Evolutionary conservation across 257 asterid species (phyloP), one percentile per base, ranked within the genome.

Genomic region (Fraxinus quadrangulata): DNA sequence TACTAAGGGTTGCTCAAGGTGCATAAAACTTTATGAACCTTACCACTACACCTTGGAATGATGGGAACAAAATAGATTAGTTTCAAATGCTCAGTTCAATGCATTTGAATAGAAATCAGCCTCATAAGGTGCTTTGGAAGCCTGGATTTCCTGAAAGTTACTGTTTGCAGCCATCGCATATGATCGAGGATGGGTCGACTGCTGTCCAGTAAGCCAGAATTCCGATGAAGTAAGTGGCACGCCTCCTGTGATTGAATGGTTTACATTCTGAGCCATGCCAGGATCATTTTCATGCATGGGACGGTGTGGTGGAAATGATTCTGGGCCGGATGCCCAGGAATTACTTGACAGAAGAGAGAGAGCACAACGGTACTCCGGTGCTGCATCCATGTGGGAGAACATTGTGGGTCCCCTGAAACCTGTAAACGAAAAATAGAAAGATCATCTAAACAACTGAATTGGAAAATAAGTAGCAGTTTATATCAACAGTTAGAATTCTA

Each of bases 331-430:
- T 13, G 93, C 90, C 93, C 92, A 90, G 2, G 92, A 84, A 77
- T 82, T 85, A 51, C 84, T 92, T 92, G 97, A 92, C 97, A 92
- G 97, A 92, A 92, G 97, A 92, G 97, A 92, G 97, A 92, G 97
- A 92, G 97, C 97, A 88, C 93, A 89, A 65, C 86, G 81, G 81
- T 80, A 85, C 28, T 87, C 93, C 39, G 86, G 88, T 86, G 92
- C 87, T 79, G 91, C 88, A 86, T 87, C 93, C 80, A 82, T 28
- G 81, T 74, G 86, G 77, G 87, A 67, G 71, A 82, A 42, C 40
- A 84, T 80, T 49, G 77, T 75, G 69, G 92, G 76, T 80, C 90
- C 92, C 92, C 87, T 91, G 77, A 82, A 77, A 80, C 92, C 97
- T 92, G 85, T 28, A 77, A 72, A 66, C 0, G 13, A 37, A 70